Conservation (phyloP, 225 moss, liverwort and hornwort species). For the Climacium dendroides region DNA sequence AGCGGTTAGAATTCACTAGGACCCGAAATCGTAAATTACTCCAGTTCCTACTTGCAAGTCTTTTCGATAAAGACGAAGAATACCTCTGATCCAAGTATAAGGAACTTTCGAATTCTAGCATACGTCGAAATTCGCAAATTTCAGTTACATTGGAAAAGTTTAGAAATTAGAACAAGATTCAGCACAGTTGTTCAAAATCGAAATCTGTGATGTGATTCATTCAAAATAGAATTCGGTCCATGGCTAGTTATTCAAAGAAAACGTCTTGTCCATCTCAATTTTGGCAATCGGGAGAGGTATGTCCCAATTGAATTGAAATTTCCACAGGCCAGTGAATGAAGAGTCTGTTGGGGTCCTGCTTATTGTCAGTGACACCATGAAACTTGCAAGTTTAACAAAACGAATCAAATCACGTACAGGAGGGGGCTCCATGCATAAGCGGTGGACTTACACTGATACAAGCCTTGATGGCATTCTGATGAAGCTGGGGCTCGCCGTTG, state of each 20-base stretch:
- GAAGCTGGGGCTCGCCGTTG: conserved; percentile 11
- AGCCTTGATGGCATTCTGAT: conserved; percentile 21
- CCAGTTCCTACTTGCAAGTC: neutral
- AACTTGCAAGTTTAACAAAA: no score
- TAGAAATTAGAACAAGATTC: neutral
- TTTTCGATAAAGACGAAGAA: neutral
- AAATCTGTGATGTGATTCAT: neutral
- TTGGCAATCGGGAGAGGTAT: no score
- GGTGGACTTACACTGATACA: neutral
- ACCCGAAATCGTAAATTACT: neutral
- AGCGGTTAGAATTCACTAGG: neutral
- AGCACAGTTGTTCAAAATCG: neutral
- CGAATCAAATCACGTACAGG: neutral
- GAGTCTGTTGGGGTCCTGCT: neutral
- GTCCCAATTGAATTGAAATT: neutral
- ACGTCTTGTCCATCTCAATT: no score
- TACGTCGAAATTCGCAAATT: no score
- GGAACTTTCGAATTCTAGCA: neutral
- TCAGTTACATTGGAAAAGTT: no score
- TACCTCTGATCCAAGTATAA: neutral
- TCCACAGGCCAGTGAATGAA: neutral
- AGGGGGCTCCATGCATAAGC: neutral
- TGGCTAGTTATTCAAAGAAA: neutral
- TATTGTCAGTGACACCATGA: neutral
- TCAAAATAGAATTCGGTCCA: neutral